phyloP scores from a whole-genome alignment of 331 rosid species.

The Phaseolus coccineus region DNA sequence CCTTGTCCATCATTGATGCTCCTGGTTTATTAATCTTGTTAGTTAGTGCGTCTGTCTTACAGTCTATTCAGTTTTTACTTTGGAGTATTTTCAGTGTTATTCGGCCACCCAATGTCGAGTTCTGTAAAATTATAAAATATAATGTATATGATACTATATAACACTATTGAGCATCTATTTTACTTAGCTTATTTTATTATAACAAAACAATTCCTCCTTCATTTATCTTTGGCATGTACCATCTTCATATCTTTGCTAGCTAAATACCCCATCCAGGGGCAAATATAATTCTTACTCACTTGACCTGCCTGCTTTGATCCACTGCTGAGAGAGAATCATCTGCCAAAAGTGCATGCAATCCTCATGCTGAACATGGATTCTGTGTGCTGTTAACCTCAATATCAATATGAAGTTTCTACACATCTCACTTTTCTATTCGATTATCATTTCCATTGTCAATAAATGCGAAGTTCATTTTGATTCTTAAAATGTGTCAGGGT shows the following conservation, averaged over 20 bases:
- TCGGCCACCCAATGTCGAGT: constrained; percentile 13
- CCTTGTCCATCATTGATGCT: constrained; percentile 21
- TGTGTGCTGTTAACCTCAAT: not conserved
- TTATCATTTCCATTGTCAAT: constrained; percentile 31
- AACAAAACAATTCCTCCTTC: constrained; percentile 10
- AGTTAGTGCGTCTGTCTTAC: not conserved
- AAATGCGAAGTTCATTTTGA: constrained; percentile 13
- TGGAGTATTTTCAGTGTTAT: constrained; percentile 6
- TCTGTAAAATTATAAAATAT: not conserved
- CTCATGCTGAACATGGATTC: not conserved
- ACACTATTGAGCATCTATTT: not conserved
- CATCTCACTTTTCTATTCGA: constrained; percentile 19
- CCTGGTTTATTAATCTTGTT: constrained; percentile 38
- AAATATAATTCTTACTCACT: constrained; percentile 6
- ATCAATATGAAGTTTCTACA: constrained; percentile 16
- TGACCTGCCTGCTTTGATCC: constrained; percentile 11
- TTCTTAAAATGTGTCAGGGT: constrained; percentile 29
- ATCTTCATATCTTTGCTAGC: not conserved
- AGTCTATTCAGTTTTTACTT: constrained; percentile 27
- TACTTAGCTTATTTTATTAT: not conserved
- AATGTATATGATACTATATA: not conserved
- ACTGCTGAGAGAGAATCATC: constrained; percentile 8
- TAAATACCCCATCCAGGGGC: not conserved
- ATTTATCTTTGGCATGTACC: constrained; percentile 2
- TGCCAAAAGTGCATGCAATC: not conserved